A percentile compares a stretch with the other conserved stretches of the same genome.
Evolutionary conservation across 495 filamentous ascomycete genomes (phyloP).

Genomic region (Podospora appendiculata): DNA sequence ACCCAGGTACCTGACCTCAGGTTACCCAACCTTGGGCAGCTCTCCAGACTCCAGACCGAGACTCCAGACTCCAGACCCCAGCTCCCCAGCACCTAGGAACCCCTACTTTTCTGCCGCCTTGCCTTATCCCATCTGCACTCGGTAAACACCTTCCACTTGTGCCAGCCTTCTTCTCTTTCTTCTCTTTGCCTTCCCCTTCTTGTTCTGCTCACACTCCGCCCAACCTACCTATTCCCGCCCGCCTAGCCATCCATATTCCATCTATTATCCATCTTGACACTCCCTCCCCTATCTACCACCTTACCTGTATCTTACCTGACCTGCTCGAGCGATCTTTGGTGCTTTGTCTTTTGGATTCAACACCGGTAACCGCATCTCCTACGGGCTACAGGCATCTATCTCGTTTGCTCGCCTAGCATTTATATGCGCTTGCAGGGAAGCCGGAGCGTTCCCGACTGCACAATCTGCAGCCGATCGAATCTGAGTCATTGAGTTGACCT

Average conservation of each 20-base stretch:
- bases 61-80: neutral
- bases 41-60: neutral
- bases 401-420: too few relatives aligned
- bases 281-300: too few relatives aligned
- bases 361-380: neutral
- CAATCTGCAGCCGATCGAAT: constrained; percentile 16
- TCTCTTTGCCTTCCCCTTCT: constrained; percentile 9
- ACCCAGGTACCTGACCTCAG: too few relatives aligned
- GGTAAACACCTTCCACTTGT: constrained; percentile 1
- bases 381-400: too few relatives aligned
- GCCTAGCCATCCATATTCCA: too few relatives aligned
- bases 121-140: constrained; percentile 5
- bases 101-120: constrained; percentile 16
- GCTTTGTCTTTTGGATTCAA: neutral
- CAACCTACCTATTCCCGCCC: neutral
- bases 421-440: too few relatives aligned
- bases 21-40: too few relatives aligned
- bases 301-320: too few relatives aligned
- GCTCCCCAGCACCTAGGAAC: constrained; percentile 3
- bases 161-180: constrained; percentile 7
- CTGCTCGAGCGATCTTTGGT: neutral
- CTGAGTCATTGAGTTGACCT: constrained; percentile 34
- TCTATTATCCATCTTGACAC: too few relatives aligned
- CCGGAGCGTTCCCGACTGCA: too few relatives aligned
- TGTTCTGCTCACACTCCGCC: neutral